These are phyloP conservation scores for Monosporozyma siamensis DNA, from an alignment of 805 yeast species.

Conservation along the genomic window DNA sequence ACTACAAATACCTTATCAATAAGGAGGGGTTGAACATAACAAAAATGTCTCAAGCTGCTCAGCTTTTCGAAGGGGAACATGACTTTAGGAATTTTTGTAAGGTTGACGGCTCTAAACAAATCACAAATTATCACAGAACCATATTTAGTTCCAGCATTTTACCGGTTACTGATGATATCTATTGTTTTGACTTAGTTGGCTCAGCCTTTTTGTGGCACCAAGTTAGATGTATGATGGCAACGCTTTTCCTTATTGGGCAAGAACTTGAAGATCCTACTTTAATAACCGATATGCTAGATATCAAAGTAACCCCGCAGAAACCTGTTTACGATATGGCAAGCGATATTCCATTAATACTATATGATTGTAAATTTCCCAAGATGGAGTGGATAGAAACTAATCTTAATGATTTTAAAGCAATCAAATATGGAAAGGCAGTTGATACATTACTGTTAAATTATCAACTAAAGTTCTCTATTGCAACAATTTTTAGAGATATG, in stretches of 20 bases:
- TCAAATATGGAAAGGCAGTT: constrained; percentile 36
- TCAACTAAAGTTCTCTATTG: constrained; percentile 46
- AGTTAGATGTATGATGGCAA: constrained; percentile 90
- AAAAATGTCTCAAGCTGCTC: constrained; percentile 58
- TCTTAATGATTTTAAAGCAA: constrained; percentile 31
- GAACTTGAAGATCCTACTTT: constrained; percentile 52
- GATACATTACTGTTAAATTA: constrained; percentile 47
- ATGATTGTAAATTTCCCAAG: constrained; percentile 68
- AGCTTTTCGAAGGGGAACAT: constrained; percentile 56
- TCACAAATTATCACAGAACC: constrained; percentile 63
- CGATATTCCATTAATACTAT: constrained; percentile 78
- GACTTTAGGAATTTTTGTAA: constrained; percentile 95
- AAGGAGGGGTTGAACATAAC: constrained; percentile 49
- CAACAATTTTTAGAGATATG: constrained; percentile 39
- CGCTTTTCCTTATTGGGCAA: constrained; percentile 74
- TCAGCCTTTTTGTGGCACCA: constrained; percentile 96
- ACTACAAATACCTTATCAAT: constrained; percentile 73
- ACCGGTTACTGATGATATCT: constrained; percentile 35
- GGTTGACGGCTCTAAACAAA: constrained; percentile 88
- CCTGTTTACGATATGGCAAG: constrained; percentile 86
- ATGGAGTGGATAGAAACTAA: constrained; percentile 50
- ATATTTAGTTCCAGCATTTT: constrained; percentile 46
- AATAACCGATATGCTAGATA: constrained; percentile 50
- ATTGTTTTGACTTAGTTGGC: constrained; percentile 71
- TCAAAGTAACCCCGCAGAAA: constrained; percentile 46